Percentiles rank a stretch among this genome's conserved stretches.
phyloP scores from a whole-genome alignment of 768 basidiomycete genomes.

The Asterophora lycoperdoides region DNA sequence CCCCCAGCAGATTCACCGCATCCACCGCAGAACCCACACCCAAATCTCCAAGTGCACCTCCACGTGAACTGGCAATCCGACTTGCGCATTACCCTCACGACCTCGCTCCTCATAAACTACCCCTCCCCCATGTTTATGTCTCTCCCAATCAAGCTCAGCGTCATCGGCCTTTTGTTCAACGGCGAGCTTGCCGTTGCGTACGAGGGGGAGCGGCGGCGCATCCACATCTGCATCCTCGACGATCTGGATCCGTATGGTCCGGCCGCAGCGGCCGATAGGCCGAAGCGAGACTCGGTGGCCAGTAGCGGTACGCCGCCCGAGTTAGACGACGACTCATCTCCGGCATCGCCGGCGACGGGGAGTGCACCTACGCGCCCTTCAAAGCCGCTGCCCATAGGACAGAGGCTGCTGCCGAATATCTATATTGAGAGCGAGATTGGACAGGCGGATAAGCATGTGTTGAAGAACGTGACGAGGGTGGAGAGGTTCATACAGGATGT shows the following conservation, averaged over 20 bases:
- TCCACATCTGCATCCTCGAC: slow-evolving; percentile 88
- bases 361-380: slow-evolving; percentile 38
- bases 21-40: slow-evolving; percentile 21
- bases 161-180: slow-evolving; percentile 82
- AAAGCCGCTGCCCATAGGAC: slow-evolving; percentile 76
- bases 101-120: slow-evolving; percentile 94
- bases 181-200: slow-evolving; percentile 91
- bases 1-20: slow-evolving; percentile 1
- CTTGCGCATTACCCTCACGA: slow-evolving; percentile 83
- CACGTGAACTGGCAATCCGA: slow-evolving; percentile 84
- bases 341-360: slow-evolving; percentile 25
- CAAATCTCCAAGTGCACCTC: slow-evolving; percentile 87
- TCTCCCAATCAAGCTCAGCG: slow-evolving; percentile 89
- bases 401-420: slow-evolving; percentile 79
- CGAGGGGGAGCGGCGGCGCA: slow-evolving; percentile 72
- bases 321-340: slow-evolving; percentile 48
- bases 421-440: slow-evolving; percentile 97
- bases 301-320: slow-evolving; percentile 56
- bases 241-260: slow-evolving; percentile 84
- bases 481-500: slow-evolving; percentile 96
- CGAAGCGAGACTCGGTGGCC: slow-evolving; percentile 40
- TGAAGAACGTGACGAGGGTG: slow-evolving; percentile 93
- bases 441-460: slow-evolving; percentile 89
- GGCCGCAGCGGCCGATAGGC: slow-evolving; percentile 53
- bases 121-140: slow-evolving; percentile 97